Conservation (phyloP, 1,139 yeast genomes). For the Martiniozyma asiatica region DNA sequence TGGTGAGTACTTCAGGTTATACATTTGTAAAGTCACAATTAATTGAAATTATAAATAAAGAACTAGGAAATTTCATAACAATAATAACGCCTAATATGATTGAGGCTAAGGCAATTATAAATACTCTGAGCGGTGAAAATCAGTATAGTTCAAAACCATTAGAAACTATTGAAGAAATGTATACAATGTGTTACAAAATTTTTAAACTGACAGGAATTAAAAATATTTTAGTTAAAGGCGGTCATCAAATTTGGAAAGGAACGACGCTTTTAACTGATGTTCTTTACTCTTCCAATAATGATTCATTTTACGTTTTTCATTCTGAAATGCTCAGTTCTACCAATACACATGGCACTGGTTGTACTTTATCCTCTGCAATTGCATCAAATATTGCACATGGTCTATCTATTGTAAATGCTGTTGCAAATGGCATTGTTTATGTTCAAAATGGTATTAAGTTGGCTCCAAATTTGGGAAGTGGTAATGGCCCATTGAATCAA, state of each 20-base stretch:
- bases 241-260: constrained; percentile 10
- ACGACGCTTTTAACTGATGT: constrained; percentile 21
- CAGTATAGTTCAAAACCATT: background rate
- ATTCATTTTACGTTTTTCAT: constrained; percentile 31
- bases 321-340: constrained; percentile 37
- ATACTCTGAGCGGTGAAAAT: constrained; percentile 1
- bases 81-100: constrained; percentile 9
- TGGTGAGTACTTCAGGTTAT: constrained; percentile 10
- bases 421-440: constrained; percentile 47
- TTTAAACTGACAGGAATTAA: constrained; percentile 4
- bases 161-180: constrained; percentile 3
- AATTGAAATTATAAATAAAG: background rate
- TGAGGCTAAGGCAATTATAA: constrained; percentile 8
- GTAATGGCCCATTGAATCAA: constrained; percentile 67
- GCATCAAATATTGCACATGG: constrained; percentile 64
- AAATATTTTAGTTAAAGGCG: constrained; percentile 11
- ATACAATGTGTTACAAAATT: constrained; percentile 4
- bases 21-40: constrained; percentile 3
- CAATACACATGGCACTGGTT: constrained; percentile 85
- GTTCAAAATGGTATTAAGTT: constrained; percentile 51
- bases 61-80: constrained; percentile 1
- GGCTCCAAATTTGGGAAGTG: constrained; percentile 15
- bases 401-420: constrained; percentile 31
- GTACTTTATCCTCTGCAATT: constrained; percentile 75
- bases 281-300: constrained; percentile 36